Conservation (phyloP, 495 filamentous ascomycete genomes). For the Penicillium daleae region DNA sequence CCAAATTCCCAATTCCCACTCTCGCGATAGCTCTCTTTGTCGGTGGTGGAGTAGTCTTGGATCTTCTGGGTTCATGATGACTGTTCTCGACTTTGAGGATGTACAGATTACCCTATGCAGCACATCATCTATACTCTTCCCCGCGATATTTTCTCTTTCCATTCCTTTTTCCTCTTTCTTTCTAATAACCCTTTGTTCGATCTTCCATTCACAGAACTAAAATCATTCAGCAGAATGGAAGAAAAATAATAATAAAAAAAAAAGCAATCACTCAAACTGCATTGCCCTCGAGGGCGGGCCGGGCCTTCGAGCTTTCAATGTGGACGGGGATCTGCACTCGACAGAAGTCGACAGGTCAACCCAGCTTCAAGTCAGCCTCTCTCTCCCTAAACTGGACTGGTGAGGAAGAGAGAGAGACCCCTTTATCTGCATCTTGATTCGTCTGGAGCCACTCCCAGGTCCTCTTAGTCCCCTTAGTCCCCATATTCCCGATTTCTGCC, state of each 20-base stretch:
- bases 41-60: too few relatives aligned
- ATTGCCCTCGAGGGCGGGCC: slow-evolving; percentile 33
- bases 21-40: background rate
- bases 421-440: background rate
- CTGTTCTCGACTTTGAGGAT: too few relatives aligned
- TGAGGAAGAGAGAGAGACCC: background rate
- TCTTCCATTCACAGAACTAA: background rate
- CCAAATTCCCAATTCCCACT: background rate
- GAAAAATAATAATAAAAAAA: background rate
- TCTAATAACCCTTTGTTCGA: background rate
- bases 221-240: background rate
- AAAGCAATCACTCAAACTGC: background rate
- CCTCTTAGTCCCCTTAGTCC: background rate
- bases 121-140: too few relatives aligned
- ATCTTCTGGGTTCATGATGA: too few relatives aligned
- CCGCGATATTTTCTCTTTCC: background rate
- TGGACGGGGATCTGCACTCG: slow-evolving; percentile 33
- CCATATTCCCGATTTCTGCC: background rate
- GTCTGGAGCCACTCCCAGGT: background rate
- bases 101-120: too few relatives aligned
- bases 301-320: slow-evolving; percentile 33
- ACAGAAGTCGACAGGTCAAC: slow-evolving; percentile 25
- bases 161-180: background rate
- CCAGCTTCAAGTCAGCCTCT: slow-evolving; percentile 20
- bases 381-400: background rate